Base-by-base conservation (phyloP, 352 stramenopile species). In the Thalassiosira delicatula region DNA sequence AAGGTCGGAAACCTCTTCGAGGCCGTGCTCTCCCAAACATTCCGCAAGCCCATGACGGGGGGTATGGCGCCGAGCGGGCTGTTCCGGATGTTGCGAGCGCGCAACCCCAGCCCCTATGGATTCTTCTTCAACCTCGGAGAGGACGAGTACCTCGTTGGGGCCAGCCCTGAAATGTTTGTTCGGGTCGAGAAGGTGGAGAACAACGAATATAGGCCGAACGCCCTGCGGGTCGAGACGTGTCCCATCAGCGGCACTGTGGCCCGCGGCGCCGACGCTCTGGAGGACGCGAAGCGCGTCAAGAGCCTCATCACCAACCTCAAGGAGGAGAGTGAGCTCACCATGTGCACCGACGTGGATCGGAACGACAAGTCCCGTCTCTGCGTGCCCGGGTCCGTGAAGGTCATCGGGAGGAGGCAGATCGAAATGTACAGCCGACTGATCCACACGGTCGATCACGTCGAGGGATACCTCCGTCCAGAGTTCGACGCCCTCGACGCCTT, bases 401-500 rank as follows among this genome's bases (percentile, higher is more conserved):
- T 97, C 0, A 95, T 97, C 73, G 94, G 94, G 27, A 88, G 94
- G 30, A 84, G 94, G 25, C 94, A 97, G 82, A 97, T 97, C 83
- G 94, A 97, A 88, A 96, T 96, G 91, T 97, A 97, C 79, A 95
- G 89, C 78, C 90, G 92, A 33, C 76, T 97, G n/a, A 96, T 97
- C 76, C 94, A 97, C 70, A 97, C 94, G 0, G 94, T 97, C 4
- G 94, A 97, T 85, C 94, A 97, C 81, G 94, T 97, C 1, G 93
- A 96, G 88, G 94, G 94, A 54, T 96, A 95, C 77, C 76, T 97
- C 17, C 84, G 94, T 56, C 82, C 92, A 12, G 92, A 94, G 68
- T 96, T 96, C 78, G 94, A 97, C 84, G 93, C 93, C 25, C 84
- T 97, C 17, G 94, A 97, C 88, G 94, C 94, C 35, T 97, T 97